phyloP scores from a whole-genome alignment of 352 stramenopile species.

The Globisporangium nodosum region DNA sequence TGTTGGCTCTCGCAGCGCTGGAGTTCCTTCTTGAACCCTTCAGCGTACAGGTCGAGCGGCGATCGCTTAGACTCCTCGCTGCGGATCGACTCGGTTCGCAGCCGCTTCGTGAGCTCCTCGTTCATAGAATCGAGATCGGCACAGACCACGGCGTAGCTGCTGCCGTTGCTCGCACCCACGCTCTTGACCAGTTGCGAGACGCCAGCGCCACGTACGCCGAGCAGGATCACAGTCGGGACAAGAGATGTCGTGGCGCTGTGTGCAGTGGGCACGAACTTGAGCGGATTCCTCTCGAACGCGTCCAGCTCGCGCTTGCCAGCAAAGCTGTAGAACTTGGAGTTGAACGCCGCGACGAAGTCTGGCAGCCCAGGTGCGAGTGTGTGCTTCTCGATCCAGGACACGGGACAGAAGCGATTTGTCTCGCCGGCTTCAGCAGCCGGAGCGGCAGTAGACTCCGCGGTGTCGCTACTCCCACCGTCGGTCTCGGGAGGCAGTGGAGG shows the following conservation, averaged over 20 bases:
- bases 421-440: slow-evolving; percentile 26
- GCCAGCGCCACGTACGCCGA: slow-evolving; percentile 42
- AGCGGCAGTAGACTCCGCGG: not conserved
- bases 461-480: slow-evolving; percentile 2
- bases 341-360: slow-evolving; percentile 31
- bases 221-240: slow-evolving; percentile 38
- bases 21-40: slow-evolving; percentile 18
- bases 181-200: slow-evolving; percentile 5
- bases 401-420: slow-evolving; percentile 52
- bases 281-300: slow-evolving; percentile 50
- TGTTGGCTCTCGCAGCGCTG: not conserved
- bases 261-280: slow-evolving; percentile 27
- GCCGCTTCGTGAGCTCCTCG: slow-evolving; percentile 6
- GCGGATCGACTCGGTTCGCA: slow-evolving; percentile 16
- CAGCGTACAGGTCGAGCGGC: slow-evolving; percentile 11
- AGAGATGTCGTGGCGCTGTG: slow-evolving; percentile 21
- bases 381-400: slow-evolving; percentile 40
- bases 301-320: slow-evolving; percentile 29
- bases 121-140: slow-evolving; percentile 12
- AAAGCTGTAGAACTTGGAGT: slow-evolving; percentile 52
- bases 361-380: slow-evolving; percentile 37
- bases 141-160: slow-evolving; percentile 11
- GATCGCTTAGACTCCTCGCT: slow-evolving; percentile 9
- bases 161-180: not conserved
- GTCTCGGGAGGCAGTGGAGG: slow-evolving; percentile 13